Evolutionary conservation across 139 green algal genomes (phyloP).

Genomic region (Tetradesmus lagerheimii): DNA sequence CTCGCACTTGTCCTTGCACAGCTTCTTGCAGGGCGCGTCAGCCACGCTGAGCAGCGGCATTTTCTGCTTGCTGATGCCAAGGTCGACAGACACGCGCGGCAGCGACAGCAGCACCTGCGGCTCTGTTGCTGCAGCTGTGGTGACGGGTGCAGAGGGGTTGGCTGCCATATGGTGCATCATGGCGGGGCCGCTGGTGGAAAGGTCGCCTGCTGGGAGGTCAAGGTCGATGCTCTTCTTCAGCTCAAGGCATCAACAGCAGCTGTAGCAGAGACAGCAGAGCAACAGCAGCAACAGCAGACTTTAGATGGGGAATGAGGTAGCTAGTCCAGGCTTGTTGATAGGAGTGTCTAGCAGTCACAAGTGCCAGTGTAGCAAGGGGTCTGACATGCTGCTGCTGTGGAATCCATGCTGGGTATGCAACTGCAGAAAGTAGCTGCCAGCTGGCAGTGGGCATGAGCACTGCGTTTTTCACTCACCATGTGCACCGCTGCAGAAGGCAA

Average conservation of each 20-base stretch:
- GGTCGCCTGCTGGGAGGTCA: not conserved
- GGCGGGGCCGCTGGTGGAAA: not conserved
- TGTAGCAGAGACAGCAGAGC: not conserved
- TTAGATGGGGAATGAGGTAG: no score
- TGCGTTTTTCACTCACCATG: constrained; percentile 10
- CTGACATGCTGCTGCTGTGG: no score
- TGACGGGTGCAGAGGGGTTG: not conserved
- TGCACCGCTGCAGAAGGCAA: not conserved
- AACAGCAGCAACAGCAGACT: no score
- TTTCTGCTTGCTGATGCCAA: not conserved
- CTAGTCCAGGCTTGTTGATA: no score
- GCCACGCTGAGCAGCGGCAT: no score
- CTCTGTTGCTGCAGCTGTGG: not conserved
- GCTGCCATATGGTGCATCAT: no score
- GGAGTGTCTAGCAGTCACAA: no score
- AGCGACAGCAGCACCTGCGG: not conserved
- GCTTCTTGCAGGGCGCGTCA: no score
- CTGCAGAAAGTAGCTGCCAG: no score
- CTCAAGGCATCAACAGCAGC: not conserved
- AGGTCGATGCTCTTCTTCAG: not conserved
- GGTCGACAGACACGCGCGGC: not conserved
- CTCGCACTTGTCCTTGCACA: constrained; percentile 16
- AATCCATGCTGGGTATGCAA: no score
- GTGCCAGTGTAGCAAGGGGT: no score
- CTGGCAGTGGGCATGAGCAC: no score